Evolutionary conservation across 148 eudicot genomes (phyloP), one percentile per base, ranked within the genome.

Genomic region (Linanthus parryae): DNA sequence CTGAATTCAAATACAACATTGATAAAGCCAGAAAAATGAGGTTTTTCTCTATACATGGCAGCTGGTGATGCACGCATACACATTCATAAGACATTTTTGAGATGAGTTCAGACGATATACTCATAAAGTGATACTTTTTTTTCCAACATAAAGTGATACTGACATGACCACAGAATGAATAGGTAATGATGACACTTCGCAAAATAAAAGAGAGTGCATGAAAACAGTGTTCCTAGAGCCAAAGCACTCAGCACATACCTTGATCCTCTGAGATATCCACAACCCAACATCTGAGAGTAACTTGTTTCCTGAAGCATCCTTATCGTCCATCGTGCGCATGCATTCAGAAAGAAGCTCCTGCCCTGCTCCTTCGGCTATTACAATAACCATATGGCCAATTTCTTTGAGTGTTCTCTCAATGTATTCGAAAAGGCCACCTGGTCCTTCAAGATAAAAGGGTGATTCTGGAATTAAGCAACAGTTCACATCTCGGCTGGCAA

Each of bases 381-480:
- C 76, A 62, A 72, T 48, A 45, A 72, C 76, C 61, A 67, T 62
- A 48, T 72, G 76, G 19, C 76, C 72, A 36, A 57, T 72, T 60
- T 72, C 72, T 66, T 54, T 66, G n/a, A 72, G 76, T 67, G 47
- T 66, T 27, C 62, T 66, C 61, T 66, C 65, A 37, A 72, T 66
- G 26, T 57, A 72, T 57, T 72, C 68, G 56, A 52, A 72, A 23
- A 72, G 72, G 31, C 76, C 76, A 48, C 76, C 68, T 29, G 61
- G 61, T 48, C 72, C 76, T 66, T 72, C 72, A 4, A 72, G 76
- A 44, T 72, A 72, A 35, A 72, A 72, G 47, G 71, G 72, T 27
- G 72, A 72, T 58, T 72, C 76, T 19, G 68, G 72, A 52, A 72
- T 67, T 63, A 72, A 62, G 65, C 76, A 72, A 72, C 76, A 72